phyloP scores from a whole-genome alignment of 2,329 filamentous ascomycete genomes.

The Fusarium sambucinum region DNA sequence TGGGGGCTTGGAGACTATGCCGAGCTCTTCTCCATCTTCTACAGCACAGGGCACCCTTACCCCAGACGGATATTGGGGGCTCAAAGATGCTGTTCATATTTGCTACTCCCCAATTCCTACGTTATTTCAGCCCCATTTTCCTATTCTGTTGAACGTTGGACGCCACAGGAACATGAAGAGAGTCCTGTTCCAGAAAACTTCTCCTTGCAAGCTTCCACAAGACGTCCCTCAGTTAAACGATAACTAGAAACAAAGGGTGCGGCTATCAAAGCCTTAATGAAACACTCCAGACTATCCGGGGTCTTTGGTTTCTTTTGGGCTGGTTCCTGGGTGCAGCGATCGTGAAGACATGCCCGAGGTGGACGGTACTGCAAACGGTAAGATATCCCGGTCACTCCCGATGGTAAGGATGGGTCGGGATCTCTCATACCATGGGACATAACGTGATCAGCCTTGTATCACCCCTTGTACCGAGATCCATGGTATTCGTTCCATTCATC shows the following conservation, averaged over 20 bases:
- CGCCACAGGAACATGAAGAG: constrained; percentile 5
- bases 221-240: neutral
- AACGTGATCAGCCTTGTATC: constrained; percentile 33
- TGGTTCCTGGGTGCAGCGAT: constrained; percentile 9
- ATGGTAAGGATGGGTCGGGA: constrained; percentile 14
- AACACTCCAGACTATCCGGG: neutral
- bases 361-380: constrained; percentile 21
- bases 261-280: constrained; percentile 1
- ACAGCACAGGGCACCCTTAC: constrained; percentile 12
- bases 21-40: constrained; percentile 25
- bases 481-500: neutral
- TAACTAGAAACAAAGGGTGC: constrained; percentile 7
- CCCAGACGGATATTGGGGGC: constrained; percentile 27
- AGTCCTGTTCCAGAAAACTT: neutral
- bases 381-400: constrained; percentile 36
- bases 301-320: constrained; percentile 4
- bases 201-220: neutral
- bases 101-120: neutral
- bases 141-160: neutral
- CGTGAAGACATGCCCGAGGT: constrained; percentile 19
- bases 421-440: constrained; percentile 3
- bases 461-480: constrained; percentile 26
- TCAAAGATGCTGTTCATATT: neutral
- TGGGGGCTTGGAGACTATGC: constrained; percentile 15
- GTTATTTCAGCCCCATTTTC: neutral